Evolutionary conservation across 345 rosid genomes (phyloP).

Genomic region (Salix exigua): DNA sequence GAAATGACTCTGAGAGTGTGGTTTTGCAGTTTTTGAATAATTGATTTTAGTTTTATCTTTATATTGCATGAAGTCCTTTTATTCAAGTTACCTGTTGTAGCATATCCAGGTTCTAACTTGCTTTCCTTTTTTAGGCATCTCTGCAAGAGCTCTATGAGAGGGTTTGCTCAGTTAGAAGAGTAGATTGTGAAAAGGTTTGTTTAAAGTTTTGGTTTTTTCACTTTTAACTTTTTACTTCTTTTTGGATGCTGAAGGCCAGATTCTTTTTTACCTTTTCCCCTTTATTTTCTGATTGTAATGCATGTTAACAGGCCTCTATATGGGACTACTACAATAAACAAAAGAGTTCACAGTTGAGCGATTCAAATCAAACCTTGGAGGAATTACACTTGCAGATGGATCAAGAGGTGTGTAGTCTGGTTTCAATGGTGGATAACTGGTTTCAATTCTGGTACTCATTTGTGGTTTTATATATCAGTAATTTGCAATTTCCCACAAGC

Average conservation of each 20-base stretch:
- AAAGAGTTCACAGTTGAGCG: conserved; percentile 38
- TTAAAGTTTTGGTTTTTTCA: not conserved
- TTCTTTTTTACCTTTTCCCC: not conserved
- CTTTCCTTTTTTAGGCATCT: conserved; percentile 57
- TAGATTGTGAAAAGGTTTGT: conserved; percentile 59
- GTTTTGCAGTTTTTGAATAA: not conserved
- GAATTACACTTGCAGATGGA: conserved; percentile 68
- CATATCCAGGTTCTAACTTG: conserved; percentile 9
- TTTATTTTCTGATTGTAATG: conserved; percentile 1
- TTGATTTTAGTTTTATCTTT: not conserved
- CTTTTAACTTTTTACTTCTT: conserved; percentile 1
- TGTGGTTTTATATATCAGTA: no score
- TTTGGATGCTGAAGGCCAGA: not conserved
- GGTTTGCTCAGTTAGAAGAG: conserved; percentile 56
- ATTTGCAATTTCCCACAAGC: no score
- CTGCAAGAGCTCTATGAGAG: conserved; percentile 57
- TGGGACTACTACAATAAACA: conserved; percentile 71
- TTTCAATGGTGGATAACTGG: not conserved
- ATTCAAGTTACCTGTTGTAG: not conserved
- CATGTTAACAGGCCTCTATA: conserved; percentile 42
- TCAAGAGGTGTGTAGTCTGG: conserved; percentile 61
- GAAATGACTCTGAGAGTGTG: not conserved
- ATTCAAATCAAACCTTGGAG: conserved; percentile 51
- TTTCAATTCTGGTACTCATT: not conserved
- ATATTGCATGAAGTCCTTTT: not conserved